Conservation (phyloP, 1,139 yeast genomes). For the Blastobotrys malaysiensis region DNA sequence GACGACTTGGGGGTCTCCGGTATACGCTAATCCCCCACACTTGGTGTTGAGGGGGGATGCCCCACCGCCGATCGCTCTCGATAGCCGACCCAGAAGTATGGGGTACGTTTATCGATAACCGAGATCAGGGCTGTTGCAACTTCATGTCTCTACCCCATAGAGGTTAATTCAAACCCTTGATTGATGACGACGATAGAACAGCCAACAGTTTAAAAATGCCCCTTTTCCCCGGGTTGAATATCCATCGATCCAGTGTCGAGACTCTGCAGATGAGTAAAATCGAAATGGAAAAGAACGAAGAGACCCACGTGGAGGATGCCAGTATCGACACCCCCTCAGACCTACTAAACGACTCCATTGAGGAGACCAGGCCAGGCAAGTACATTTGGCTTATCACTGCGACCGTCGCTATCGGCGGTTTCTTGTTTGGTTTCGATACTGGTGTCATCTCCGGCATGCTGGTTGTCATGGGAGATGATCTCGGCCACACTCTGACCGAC, state of each 20-base stretch:
- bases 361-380: conserved; percentile 2
- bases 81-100: not conserved
- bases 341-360: not conserved
- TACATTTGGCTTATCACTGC: conserved; percentile 5
- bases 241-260: not conserved
- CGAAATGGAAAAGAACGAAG: not conserved
- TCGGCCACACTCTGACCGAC: conserved; percentile 3
- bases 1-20: no score
- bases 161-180: not conserved
- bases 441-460: conserved; percentile 23
- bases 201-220: not conserved
- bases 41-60: not conserved
- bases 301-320: not conserved
- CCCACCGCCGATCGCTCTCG: not conserved
- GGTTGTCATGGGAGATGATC: not conserved
- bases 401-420: conserved; percentile 13
- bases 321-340: not conserved
- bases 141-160: not conserved
- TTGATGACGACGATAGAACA: not conserved
- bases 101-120: not conserved
- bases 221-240: not conserved
- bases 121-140: not conserved
- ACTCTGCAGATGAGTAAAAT: not conserved
- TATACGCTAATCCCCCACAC: not conserved
- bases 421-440: conserved; percentile 22